phyloP scores from a whole-genome alignment of 345 rosid genomes.

The Arabis alpina region DNA sequence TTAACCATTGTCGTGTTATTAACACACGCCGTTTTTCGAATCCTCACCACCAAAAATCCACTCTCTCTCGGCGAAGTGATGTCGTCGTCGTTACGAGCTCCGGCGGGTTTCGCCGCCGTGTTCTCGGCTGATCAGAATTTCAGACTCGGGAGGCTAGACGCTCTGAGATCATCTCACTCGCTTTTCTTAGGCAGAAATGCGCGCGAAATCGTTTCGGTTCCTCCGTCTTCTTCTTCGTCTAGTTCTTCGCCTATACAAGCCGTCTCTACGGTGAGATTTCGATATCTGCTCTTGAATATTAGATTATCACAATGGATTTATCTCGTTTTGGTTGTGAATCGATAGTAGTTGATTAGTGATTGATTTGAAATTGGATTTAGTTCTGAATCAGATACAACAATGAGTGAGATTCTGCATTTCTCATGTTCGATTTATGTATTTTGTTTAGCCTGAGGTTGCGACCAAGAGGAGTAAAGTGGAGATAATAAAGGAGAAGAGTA shows the following conservation, averaged over 20 bases:
- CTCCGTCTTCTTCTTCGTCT: slow-evolving; percentile 42
- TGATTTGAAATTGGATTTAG: not conserved
- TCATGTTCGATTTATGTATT: slow-evolving; percentile 10
- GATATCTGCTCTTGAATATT: not conserved
- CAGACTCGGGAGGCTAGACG: slow-evolving; percentile 52
- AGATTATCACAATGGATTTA: not conserved
- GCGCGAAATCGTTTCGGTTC: slow-evolving; percentile 36
- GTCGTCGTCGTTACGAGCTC: slow-evolving; percentile 74
- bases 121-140: slow-evolving; percentile 51
- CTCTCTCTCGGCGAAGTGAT: slow-evolving; percentile 36
- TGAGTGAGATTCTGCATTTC: not conserved
- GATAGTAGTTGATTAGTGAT: not conserved
- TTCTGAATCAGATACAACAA: not conserved
- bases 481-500: slow-evolving; percentile 93
- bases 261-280: slow-evolving; percentile 72
- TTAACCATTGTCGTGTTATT: slow-evolving; percentile 14
- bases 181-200: slow-evolving; percentile 46
- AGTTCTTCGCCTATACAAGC: slow-evolving; percentile 58
- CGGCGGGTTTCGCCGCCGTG: slow-evolving; percentile 46
- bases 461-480: slow-evolving; percentile 95
- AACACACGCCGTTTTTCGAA: slow-evolving; percentile 33
- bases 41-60: slow-evolving; percentile 30
- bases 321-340: not conserved
- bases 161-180: slow-evolving; percentile 59
- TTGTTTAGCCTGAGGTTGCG: slow-evolving; percentile 57